phyloP scores from a whole-genome alignment of 129 eudicot genomes.

The Calendula officinalis region DNA sequence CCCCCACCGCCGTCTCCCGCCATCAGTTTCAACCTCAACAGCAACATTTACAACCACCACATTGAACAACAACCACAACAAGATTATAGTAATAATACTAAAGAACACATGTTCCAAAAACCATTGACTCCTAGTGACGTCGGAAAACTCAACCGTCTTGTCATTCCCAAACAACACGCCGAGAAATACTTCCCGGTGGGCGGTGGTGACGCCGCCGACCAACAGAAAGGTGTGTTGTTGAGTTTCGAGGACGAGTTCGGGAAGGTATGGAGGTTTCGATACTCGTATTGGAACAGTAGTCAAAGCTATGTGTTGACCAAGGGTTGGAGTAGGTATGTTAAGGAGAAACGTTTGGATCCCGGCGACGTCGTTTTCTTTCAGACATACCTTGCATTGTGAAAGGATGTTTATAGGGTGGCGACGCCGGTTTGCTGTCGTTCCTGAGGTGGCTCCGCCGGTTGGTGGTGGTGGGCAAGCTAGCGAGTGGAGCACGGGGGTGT shows the following conservation, averaged over 20 bases:
- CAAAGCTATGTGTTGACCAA: slow-evolving; percentile 91
- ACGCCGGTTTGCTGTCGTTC: slow-evolving; percentile 29
- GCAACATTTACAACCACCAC: no score
- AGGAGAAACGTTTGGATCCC: slow-evolving; percentile 74
- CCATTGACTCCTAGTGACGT: slow-evolving; percentile 86
- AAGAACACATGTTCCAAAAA: slow-evolving; percentile 64
- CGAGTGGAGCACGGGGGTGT: slow-evolving; percentile 28
- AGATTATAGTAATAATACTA: neutral
- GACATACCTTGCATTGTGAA: slow-evolving; percentile 36
- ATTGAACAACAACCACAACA: neutral
- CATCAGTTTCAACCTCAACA: slow-evolving; percentile 32
- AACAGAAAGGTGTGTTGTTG: slow-evolving; percentile 48
- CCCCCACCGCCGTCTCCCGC: slow-evolving; percentile 19
- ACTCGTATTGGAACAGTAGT: slow-evolving; percentile 92
- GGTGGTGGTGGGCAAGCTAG: slow-evolving; percentile 25
- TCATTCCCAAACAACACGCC: slow-evolving; percentile 87
- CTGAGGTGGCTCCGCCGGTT: slow-evolving; percentile 21
- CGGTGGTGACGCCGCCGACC: slow-evolving; percentile 26
- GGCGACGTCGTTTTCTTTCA: slow-evolving; percentile 72
- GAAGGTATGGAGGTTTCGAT: slow-evolving; percentile 68
- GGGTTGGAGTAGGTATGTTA: slow-evolving; percentile 92
- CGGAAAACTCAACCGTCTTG: slow-evolving; percentile 89
- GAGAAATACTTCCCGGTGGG: slow-evolving; percentile 66
- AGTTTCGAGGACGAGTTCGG: slow-evolving; percentile 77
- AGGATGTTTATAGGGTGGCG: slow-evolving; percentile 75